Evolutionary conservation across 257 asterid species (phyloP), one percentile per base, ranked within the genome.

Genomic region (Gardenia jasminoides): DNA sequence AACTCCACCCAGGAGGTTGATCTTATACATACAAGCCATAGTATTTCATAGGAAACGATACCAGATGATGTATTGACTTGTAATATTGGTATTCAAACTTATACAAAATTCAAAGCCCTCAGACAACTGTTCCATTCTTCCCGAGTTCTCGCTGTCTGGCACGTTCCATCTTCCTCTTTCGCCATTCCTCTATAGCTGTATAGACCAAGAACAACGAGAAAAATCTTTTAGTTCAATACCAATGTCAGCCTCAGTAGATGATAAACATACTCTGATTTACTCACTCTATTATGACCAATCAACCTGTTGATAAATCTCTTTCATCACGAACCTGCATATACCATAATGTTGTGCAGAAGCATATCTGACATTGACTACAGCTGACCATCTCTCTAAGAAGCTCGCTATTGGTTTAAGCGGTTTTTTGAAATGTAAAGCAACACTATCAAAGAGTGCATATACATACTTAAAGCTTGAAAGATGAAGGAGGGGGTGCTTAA

Each of bases 131-230:
- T 77, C 88, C 91, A 72, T 92, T 82, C 84, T 89, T 90, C 69
- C 80, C 90, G 30, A 84, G 79, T 50, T 88, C 89, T 9, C 97
- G 92, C 64, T 92, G 94, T 24, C 94, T 84, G 50, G 97, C 97
- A 74, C 97, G 91, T 78, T 93, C 98, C 88, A 93, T 91, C 93
- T 93, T 93, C 82, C 98, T 81, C 76, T 88, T 92, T 56, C 97
- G 97, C 98, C 98, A 92, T 88, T 93, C 98, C 80, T 92, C 97
- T 11, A 92, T 81, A 70, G 94, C 98, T 94, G 85, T 73, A 81
- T 19, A 78, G 47, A 79, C 48, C 31, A 4, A 77, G 74, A 43
- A 67, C 68, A 20, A 73, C 72, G 13, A 44, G 2, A 6, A 43
- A 62, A 71, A 36, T 61, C 50, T 78, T 74, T 71, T 43, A 70